Base-by-base conservation (phyloP, 2,329 filamentous ascomycete genomes). In the Claviceps quebecensis region DNA sequence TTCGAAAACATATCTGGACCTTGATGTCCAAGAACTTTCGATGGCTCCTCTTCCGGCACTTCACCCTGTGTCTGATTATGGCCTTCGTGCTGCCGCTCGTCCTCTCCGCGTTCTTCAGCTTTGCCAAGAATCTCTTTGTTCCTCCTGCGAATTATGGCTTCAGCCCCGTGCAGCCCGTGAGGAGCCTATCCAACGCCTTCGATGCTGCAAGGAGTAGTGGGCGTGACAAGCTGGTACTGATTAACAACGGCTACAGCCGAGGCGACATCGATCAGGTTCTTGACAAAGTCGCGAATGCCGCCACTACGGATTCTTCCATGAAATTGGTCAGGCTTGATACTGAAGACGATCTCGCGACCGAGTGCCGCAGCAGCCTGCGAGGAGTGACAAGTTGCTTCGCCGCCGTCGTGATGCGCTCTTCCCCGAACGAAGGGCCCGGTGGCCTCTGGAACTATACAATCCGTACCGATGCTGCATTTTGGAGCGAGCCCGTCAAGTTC, bases 361-460 rank as follows among this genome's bases (percentile, higher is more conserved):
- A 75, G 23, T 94, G 87, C 61, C 76, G 74, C 29, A 82, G 76
- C 57, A 76, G 73, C 40, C 67, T 86, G 48, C 71, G 79, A 39
- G 86, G 86, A 17, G 81, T 85, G 1, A 84, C 84, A 13, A 69
- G 67, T 1, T 93, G 87, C 65, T 89, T 83, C 61, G 84, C 78
- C 17, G 87, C 84, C 8, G 77, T 85, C 1, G 78, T 84, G 4
- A 91, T 94, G 68, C 72, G 80, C 50, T 83, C 83, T 0, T 94
- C 87, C 5, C 87, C 88, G 0, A 74, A 67, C 1, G 83, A 93
- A 67, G 87, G 87, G 9, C 56, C 64, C 1, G 76, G 74, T 6
- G 76, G 76, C 1, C 66, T 77, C 45, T 95, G 90, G 90, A 94
- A 93, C 66, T 96, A 95, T 62, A 90, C 87, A 0, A 72, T 95